Evolutionary conservation across 2,329 filamentous ascomycete species (phyloP).

Genomic region (Claviceps fusiformis): DNA sequence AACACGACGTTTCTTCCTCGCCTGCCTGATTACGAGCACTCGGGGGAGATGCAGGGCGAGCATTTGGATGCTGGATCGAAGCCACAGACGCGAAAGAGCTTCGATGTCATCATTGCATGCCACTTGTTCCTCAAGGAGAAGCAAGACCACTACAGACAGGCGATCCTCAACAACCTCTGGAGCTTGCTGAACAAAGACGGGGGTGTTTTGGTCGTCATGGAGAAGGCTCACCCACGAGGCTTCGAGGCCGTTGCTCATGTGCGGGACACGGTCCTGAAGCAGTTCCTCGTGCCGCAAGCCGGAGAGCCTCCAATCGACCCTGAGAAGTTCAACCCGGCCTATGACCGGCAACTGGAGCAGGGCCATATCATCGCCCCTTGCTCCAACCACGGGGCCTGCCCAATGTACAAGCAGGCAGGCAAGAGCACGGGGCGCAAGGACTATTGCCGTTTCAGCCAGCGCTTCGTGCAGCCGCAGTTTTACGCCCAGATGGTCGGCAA

Average conservation of each 20-base stretch:
- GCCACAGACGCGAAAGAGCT: slow-evolving; percentile 56
- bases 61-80: slow-evolving; percentile 44
- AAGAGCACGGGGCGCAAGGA: slow-evolving; percentile 65
- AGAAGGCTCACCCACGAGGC: slow-evolving; percentile 82
- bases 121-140: slow-evolving; percentile 67
- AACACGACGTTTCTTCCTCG: slow-evolving; percentile 88
- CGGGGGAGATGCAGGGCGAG: slow-evolving; percentile 42
- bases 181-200: slow-evolving; percentile 69
- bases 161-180: slow-evolving; percentile 81
- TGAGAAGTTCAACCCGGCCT: slow-evolving; percentile 27
- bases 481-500: slow-evolving; percentile 63
- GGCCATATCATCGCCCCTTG: slow-evolving; percentile 62
- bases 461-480: slow-evolving; percentile 73
- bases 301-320: slow-evolving; percentile 21
- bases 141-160: slow-evolving; percentile 64
- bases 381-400: slow-evolving; percentile 78
- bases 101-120: slow-evolving; percentile 80
- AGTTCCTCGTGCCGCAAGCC: slow-evolving; percentile 46
- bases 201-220: slow-evolving; percentile 73
- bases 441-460: slow-evolving; percentile 81
- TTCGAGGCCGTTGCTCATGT: slow-evolving; percentile 87
- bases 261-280: slow-evolving; percentile 62
- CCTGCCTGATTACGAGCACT: slow-evolving; percentile 72
- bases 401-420: slow-evolving; percentile 70
- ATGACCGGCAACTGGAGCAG: slow-evolving; percentile 34